Evolutionary conservation across 139 green algal genomes (phyloP).

Genomic region (Penium margaritaceum): DNA sequence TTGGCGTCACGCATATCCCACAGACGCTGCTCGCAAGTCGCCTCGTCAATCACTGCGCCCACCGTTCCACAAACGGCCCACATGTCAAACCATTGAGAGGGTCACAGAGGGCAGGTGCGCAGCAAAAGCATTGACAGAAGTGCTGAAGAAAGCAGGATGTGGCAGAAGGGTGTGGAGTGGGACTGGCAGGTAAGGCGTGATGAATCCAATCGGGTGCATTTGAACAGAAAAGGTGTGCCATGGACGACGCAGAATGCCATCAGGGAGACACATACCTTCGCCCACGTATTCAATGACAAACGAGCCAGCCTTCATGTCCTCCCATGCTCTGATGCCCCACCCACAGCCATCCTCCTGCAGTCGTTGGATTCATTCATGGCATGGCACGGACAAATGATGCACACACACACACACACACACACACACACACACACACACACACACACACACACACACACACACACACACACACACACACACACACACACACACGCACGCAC

Average conservation of each 20-base stretch:
- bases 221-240: neutral
- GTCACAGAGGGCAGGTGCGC: neutral
- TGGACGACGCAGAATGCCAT: neutral
- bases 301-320: conserved; percentile 22
- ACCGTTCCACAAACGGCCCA: neutral
- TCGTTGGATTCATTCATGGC: too few species aligned
- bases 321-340: conserved; percentile 22
- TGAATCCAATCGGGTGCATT: neutral
- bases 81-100: neutral
- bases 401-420: too few species aligned
- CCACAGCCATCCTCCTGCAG: conserved; percentile 39
- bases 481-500: too few species aligned
- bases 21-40: conserved; percentile 40
- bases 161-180: neutral
- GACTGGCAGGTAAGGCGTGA: neutral
- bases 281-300: conserved; percentile 45
- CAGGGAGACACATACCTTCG: conserved; percentile 22
- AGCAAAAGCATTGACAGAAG: neutral
- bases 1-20: conserved; percentile 32
- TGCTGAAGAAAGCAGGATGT: neutral
- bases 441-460: too few species aligned
- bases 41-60: conserved; percentile 42
- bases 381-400: too few species aligned
- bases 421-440: too few species aligned
- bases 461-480: too few species aligned